Conservation (phyloP, 169 alveolate species). For the Eimeria necatrix region DNA sequence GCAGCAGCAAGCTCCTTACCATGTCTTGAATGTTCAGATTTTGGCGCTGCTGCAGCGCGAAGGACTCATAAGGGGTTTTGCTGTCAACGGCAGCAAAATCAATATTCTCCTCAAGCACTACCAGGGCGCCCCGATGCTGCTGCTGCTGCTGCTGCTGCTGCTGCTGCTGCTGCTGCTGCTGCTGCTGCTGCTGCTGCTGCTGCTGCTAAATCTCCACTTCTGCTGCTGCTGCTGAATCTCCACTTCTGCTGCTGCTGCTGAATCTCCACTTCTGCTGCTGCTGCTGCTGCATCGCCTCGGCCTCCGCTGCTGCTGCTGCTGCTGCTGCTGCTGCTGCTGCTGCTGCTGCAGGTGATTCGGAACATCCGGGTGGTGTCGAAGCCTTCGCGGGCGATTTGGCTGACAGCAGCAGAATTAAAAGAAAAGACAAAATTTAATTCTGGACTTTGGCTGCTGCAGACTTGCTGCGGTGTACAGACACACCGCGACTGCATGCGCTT, state of each 20-base stretch:
- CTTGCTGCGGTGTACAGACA: constrained; percentile 90
- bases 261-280: no score
- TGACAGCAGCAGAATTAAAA: constrained; percentile 93
- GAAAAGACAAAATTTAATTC: constrained; percentile 93
- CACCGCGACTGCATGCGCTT: constrained; percentile 93
- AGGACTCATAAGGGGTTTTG: constrained; percentile 93
- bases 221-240: neutral
- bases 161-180: neutral
- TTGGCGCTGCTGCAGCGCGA: constrained; percentile 90
- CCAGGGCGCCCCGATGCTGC: constrained; percentile 83
- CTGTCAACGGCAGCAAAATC: constrained; percentile 92
- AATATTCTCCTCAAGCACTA: constrained; percentile 92
- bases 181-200: neutral
- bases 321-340: neutral
- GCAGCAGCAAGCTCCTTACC: constrained; percentile 90
- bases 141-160: neutral
- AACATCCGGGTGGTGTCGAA: constrained; percentile 93
- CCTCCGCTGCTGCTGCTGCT: no score
- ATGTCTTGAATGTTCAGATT: constrained; percentile 90
- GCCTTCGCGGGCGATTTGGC: constrained; percentile 95
- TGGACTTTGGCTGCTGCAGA: constrained; percentile 93
- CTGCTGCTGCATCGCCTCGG: no score
- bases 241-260: no score
- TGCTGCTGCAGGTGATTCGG: constrained; percentile 82
- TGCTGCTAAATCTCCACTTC: neutral